These are phyloP conservation scores for Arctium minus DNA, from an alignment of 129 eudicot genomes.

Conservation along the genomic window DNA sequence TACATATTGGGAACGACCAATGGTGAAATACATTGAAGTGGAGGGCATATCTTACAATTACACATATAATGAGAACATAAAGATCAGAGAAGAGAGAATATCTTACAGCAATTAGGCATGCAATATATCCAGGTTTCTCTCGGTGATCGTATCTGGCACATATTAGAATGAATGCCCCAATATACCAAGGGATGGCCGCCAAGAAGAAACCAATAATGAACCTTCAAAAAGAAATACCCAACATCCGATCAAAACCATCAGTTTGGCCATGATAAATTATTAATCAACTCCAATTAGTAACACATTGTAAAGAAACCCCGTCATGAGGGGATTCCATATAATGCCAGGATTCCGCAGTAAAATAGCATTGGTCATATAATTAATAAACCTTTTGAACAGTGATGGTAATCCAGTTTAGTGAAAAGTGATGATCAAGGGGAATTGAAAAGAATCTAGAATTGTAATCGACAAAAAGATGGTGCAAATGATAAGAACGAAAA, in stretches of 20 bases:
- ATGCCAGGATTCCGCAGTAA: neutral
- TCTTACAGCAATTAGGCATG: conserved; percentile 88
- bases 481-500: neutral
- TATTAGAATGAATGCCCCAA: conserved; percentile 62
- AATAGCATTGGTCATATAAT: neutral
- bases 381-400: neutral
- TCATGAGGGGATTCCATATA: neutral
- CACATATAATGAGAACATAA: neutral
- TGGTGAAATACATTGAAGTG: neutral
- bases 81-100: neutral
- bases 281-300: neutral
- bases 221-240: conserved; percentile 42
- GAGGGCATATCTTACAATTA: neutral
- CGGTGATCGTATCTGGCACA: conserved; percentile 74
- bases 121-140: conserved; percentile 91
- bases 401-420: neutral
- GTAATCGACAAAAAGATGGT: neutral
- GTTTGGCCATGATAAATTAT: too few species aligned
- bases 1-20: neutral
- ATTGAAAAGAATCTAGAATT: neutral
- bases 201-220: conserved; percentile 85
- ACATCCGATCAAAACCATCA: neutral
- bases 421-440: neutral
- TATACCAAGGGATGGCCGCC: conserved; percentile 84
- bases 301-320: neutral